Evolutionary conservation across 2,329 filamentous ascomycete genomes (phyloP).

Genomic region (Colletotrichum liaoningense): DNA sequence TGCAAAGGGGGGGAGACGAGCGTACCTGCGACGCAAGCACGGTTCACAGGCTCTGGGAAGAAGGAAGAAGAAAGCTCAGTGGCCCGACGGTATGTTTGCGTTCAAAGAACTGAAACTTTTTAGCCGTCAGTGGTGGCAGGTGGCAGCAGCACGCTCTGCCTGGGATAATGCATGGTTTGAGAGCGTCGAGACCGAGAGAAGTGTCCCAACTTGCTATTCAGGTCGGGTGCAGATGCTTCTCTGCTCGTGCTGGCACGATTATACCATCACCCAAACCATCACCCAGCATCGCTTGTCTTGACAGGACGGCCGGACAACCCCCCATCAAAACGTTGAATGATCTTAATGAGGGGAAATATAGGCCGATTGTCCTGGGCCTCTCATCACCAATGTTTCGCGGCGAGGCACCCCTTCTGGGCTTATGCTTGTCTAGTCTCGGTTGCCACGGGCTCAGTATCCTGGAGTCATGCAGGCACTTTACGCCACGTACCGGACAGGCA

Average conservation of each 20-base stretch:
- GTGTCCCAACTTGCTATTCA: not conserved
- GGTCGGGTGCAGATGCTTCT: constrained; percentile 12
- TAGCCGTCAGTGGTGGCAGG: constrained; percentile 24
- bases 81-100: not conserved
- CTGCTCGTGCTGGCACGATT: not conserved
- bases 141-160: not conserved
- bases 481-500: constrained; percentile 26
- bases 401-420: constrained; percentile 26
- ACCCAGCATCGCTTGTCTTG: not conserved
- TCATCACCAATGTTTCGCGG: constrained; percentile 31
- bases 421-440: constrained; percentile 32
- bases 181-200: not conserved
- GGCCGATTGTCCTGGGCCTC: constrained; percentile 26
- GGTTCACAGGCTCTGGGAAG: not conserved
- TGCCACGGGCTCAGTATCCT: constrained; percentile 31
- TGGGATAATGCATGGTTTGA: not conserved
- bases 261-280: not conserved
- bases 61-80: constrained; percentile 14
- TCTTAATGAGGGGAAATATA: constrained; percentile 29
- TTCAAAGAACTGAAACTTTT: constrained; percentile 27
- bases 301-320: not conserved
- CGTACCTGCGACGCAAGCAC: constrained; percentile 15
- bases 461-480: constrained; percentile 36
- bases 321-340: not conserved
- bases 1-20: not conserved